Conservation (phyloP, 495 filamentous ascomycete genomes). For the Tuber calosporum region DNA sequence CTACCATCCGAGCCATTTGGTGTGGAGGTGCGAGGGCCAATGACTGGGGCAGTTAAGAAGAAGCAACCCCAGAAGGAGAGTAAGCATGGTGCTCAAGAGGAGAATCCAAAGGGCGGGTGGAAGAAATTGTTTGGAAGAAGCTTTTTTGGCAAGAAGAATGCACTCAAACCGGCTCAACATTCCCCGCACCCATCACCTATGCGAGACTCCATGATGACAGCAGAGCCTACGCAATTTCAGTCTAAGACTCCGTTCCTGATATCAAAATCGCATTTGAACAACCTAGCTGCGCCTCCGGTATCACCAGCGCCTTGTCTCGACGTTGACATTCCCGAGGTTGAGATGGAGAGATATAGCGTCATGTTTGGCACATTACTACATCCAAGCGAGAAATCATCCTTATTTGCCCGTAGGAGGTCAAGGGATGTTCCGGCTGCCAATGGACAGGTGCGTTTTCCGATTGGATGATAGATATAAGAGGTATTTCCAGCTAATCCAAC, state of each 20-base stretch:
- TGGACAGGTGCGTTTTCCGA: background rate
- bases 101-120: constrained; percentile 33
- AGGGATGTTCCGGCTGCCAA: constrained; percentile 16
- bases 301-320: constrained; percentile 48
- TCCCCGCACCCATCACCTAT: constrained; percentile 13
- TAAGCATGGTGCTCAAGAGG: constrained; percentile 14
- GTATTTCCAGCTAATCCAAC: background rate
- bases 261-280: constrained; percentile 17
- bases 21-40: constrained; percentile 20
- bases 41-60: constrained; percentile 18
- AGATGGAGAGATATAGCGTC: constrained; percentile 85
- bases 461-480: background rate
- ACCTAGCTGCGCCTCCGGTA: constrained; percentile 12
- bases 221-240: background rate
- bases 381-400: constrained; percentile 37
- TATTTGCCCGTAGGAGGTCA: constrained; percentile 38
- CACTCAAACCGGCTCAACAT: constrained; percentile 17
- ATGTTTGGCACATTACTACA: constrained; percentile 78
- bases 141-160: constrained; percentile 31
- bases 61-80: constrained; percentile 10
- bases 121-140: constrained; percentile 37
- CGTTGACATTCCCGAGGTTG: constrained; percentile 70
- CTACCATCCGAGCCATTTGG: constrained; percentile 26
- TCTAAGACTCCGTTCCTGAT: background rate
- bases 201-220: constrained; percentile 8